These are phyloP conservation scores for Daedaleopsis nitida DNA, from an alignment of 768 basidiomycete genomes.

Conservation along the genomic window DNA sequence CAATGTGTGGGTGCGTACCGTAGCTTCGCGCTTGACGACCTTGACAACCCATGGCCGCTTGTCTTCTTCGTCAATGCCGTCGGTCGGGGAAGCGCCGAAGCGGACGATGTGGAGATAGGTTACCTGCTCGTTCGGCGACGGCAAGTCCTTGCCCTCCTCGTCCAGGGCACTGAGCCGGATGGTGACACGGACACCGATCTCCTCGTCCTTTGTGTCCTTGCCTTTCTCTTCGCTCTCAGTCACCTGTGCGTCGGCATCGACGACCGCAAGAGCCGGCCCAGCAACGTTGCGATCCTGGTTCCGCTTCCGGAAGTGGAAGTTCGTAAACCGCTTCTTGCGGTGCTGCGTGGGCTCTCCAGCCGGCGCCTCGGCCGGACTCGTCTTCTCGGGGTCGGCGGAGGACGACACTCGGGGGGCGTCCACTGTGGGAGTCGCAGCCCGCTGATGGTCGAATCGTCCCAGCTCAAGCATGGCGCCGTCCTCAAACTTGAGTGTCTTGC, in stretches of 20 bases:
- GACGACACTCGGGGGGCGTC: constrained; percentile 8
- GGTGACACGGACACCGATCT: constrained; percentile 71
- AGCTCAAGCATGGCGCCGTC: constrained; percentile 82
- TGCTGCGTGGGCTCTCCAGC: constrained; percentile 29
- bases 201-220: constrained; percentile 44
- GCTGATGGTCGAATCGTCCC: constrained; percentile 58
- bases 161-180: constrained; percentile 85
- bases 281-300: constrained; percentile 52
- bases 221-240: constrained; percentile 40
- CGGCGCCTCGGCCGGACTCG: constrained; percentile 13
- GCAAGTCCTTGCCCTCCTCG: constrained; percentile 66
- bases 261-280: constrained; percentile 78
- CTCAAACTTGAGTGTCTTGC: constrained; percentile 68
- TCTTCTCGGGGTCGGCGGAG: constrained; percentile 13
- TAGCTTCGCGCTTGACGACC: constrained; percentile 91
- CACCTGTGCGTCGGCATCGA: constrained; percentile 61
- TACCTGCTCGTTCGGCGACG: constrained; percentile 79
- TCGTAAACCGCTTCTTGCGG: constrained; percentile 55
- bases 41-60: constrained; percentile 86
- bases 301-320: constrained; percentile 68
- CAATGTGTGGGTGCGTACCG: constrained; percentile 43
- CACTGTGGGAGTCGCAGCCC: constrained; percentile 7
- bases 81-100: constrained; percentile 47
- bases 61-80: constrained; percentile 40
- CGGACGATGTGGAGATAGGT: constrained; percentile 88